Percentiles rank a stretch among this genome's conserved stretches.
phyloP scores from a whole-genome alignment of 1,139 yeast genomes.

The Tardiomyces blankii region DNA sequence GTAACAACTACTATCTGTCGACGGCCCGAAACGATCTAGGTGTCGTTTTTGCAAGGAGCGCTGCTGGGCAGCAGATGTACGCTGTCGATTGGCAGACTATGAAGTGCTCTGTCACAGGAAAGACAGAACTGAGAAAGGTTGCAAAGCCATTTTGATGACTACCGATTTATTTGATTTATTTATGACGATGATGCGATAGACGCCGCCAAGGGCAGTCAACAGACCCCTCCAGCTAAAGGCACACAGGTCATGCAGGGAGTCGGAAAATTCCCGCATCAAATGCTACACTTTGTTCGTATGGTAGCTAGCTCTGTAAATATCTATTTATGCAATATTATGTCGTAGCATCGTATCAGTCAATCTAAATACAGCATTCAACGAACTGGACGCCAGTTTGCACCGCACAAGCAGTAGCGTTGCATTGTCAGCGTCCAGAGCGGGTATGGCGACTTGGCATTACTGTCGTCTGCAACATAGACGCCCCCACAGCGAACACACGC shows the following conservation, averaged over 20 bases:
- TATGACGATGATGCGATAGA: too few species aligned
- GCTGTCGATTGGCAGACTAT: constrained; percentile 96
- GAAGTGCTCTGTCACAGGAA: constrained; percentile 69
- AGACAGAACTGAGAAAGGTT: constrained; percentile 71
- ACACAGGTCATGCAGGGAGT: too few species aligned
- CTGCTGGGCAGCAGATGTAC: constrained; percentile 67
- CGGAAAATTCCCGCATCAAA: too few species aligned
- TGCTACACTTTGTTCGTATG: too few species aligned
- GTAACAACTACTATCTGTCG: constrained; percentile 75
- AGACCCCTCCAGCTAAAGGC: too few species aligned
- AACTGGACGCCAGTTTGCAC: constrained; percentile 48
- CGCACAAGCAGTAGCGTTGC: constrained; percentile 70
- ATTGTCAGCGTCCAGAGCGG: constrained; percentile 59
- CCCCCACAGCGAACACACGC: constrained; percentile 63
- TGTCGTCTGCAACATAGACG: constrained; percentile 34
- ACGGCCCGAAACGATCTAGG: constrained; percentile 92
- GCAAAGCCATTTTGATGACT: constrained; percentile 63
- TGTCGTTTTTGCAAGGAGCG: constrained; percentile 71
- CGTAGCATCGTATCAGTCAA: background rate
- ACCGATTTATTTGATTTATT: too few species aligned
- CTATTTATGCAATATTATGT: background rate
- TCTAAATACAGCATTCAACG: background rate
- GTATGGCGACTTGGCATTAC: constrained; percentile 26
- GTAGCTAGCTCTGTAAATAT: too few species aligned
- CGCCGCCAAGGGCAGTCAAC: too few species aligned